Conservation (phyloP, 805 yeast species). For the Brettanomyces bruxellensis region DNA sequence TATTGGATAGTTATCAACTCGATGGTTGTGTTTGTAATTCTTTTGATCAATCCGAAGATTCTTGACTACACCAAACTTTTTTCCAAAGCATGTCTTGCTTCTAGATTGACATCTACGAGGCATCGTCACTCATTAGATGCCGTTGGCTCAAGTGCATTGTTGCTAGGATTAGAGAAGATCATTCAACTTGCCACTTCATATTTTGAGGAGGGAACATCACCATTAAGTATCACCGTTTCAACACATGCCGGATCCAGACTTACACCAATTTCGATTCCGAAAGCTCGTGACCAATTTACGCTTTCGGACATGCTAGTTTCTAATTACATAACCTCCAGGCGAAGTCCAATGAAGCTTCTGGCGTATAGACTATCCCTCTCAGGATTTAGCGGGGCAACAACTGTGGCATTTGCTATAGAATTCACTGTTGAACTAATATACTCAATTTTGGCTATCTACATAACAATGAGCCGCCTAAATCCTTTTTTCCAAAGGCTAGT, state of each 20-base stretch:
- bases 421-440: constrained; percentile 19
- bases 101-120: constrained; percentile 23
- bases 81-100: constrained; percentile 27
- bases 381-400: constrained; percentile 8
- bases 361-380: constrained; percentile 15
- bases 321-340: constrained; percentile 10
- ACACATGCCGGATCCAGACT: background rate
- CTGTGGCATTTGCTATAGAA: constrained; percentile 17
- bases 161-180: constrained; percentile 12
- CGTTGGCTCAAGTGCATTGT: constrained; percentile 14
- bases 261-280: background rate
- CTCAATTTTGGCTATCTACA: constrained; percentile 22
- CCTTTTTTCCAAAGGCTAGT: constrained; percentile 16
- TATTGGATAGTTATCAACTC: constrained; percentile 12
- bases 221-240: background rate
- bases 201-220: background rate
- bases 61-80: constrained; percentile 20
- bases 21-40: constrained; percentile 9
- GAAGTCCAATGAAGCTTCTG: constrained; percentile 14
- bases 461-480: constrained; percentile 19
- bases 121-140: constrained; percentile 22
- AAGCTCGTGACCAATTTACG: background rate
- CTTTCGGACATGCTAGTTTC: constrained; percentile 8
- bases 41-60: constrained; percentile 15
- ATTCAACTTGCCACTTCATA: constrained; percentile 5